phyloP scores from a whole-genome alignment of 768 basidiomycete species.

The Collybia mongolica region DNA sequence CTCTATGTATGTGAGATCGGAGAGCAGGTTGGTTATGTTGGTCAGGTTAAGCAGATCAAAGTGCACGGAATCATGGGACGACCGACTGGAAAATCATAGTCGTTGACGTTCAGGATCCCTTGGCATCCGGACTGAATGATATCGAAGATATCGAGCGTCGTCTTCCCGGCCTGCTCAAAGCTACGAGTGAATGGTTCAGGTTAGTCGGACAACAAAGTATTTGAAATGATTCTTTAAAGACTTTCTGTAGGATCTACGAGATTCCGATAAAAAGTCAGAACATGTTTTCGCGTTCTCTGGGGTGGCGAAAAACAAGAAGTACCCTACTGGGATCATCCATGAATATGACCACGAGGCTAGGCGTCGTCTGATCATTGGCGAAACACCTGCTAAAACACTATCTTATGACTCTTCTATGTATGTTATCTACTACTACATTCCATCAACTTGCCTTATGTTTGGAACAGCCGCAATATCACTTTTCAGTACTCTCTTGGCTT shows the following conservation, averaged over 20 bases:
- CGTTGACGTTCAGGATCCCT: constrained; percentile 93
- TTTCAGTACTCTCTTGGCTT: constrained; percentile 72
- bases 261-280: constrained; percentile 94
- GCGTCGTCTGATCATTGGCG: constrained; percentile 88
- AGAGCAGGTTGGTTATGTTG: constrained; percentile 95
- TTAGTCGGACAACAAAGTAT: constrained; percentile 21
- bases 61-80: constrained; percentile 99
- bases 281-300: constrained; percentile 99
- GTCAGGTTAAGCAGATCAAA: constrained; percentile 99
- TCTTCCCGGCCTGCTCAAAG: constrained; percentile 93
- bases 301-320: constrained; percentile 99
- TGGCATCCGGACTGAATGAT: constrained; percentile 96
- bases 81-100: constrained; percentile 99
- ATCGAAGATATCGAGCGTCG: constrained; percentile 99
- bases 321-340: constrained; percentile 98
- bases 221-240: background rate
- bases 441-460: constrained; percentile 3
- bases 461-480: constrained; percentile 75
- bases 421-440: constrained; percentile 23
- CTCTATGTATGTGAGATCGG: constrained; percentile 99
- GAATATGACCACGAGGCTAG: constrained; percentile 99
- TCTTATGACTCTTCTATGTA: constrained; percentile 84
- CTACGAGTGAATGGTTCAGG: constrained; percentile 99
- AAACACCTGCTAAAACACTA: constrained; percentile 69
- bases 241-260: constrained; percentile 77